A percentile compares a stretch with the other conserved stretches of the same genome.
phyloP scores from a whole-genome alignment of 2,329 filamentous ascomycete genomes.

The Fusarium mexicanum region DNA sequence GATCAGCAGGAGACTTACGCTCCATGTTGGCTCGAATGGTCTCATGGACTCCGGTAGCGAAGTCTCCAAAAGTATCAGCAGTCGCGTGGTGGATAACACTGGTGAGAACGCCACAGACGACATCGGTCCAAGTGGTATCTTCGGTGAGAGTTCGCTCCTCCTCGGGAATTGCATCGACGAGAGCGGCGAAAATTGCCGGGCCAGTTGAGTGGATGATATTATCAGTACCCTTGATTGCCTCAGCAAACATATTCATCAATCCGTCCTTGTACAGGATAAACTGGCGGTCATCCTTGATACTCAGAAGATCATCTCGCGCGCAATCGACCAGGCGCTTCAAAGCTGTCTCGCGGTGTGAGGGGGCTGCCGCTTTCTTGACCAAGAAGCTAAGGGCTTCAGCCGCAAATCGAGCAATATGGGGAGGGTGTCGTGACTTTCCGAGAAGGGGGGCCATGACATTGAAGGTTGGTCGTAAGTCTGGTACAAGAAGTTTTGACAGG shows the following conservation, averaged over 20 bases:
- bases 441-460: constrained; percentile 85
- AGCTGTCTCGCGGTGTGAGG: constrained; percentile 78
- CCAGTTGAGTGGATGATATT: constrained; percentile 68
- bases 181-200: constrained; percentile 60
- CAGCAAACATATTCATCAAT: constrained; percentile 90
- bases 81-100: constrained; percentile 86
- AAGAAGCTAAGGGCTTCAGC: constrained; percentile 96
- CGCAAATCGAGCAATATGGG: constrained; percentile 89
- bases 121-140: constrained; percentile 65
- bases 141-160: constrained; percentile 60
- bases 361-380: constrained; percentile 84
- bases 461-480: constrained; percentile 85
- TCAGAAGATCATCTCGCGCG: constrained; percentile 73
- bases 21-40: constrained; percentile 52
- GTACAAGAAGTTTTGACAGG: constrained; percentile 84
- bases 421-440: constrained; percentile 82
- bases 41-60: constrained; percentile 71
- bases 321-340: constrained; percentile 77
- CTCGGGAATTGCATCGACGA: constrained; percentile 62
- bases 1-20: constrained; percentile 38
- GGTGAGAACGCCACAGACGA: constrained; percentile 80
- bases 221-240: constrained; percentile 75
- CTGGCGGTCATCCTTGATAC: constrained; percentile 62
- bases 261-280: constrained; percentile 82
- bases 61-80: constrained; percentile 74